Base-by-base conservation (phyloP, 306 rosid genomes). In the Inga laurina region DNA sequence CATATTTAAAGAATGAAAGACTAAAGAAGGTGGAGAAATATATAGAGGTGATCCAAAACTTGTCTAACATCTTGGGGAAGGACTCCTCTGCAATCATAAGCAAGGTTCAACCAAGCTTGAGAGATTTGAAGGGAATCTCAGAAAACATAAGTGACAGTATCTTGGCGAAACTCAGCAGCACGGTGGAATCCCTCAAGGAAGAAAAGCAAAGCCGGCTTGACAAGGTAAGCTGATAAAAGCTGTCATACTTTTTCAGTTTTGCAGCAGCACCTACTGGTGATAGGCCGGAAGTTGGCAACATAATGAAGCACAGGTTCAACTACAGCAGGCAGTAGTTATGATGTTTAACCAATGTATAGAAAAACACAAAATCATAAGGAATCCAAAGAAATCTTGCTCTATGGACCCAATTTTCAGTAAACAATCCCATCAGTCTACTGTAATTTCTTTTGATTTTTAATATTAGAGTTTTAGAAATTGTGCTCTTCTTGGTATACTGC, bases 71-170 rank as follows among this genome's bases (percentile, higher is more conserved):
- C 74, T 79, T 97, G 90, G 99, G 99, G 86, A 91, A 88, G 82
- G 98, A 94, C 85, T 90, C 92, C 81, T 86, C 97, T 39, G 78
- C 77, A 41, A 92, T 97, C 82, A 92, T 92, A 81, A 83, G 87
- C 82, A 84, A 90, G 74, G 94, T 94, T 83, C 99, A 97, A 52
- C 97, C 95, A 64, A 92, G 97, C 89, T 90, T 97, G 90, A 90
- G 91, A 73, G 92, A 90, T 72, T 84, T 89, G 80, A 87, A 88
- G 78, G 98, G 91, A 80, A 86, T 85, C 84, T 88, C 99, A 16
- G 91, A 91, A 80, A 89, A 90, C 83, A 97, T 91, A 73, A 91
- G 98, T 62, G 89, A 92, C 86, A 75, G 77, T 70, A 87, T 94
- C 85, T 85, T 92, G 90, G 90, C 90, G 30, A 89, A 91, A 84